Base-by-base conservation (phyloP, 441 rosid species). In the Erysimum pusillum region DNA sequence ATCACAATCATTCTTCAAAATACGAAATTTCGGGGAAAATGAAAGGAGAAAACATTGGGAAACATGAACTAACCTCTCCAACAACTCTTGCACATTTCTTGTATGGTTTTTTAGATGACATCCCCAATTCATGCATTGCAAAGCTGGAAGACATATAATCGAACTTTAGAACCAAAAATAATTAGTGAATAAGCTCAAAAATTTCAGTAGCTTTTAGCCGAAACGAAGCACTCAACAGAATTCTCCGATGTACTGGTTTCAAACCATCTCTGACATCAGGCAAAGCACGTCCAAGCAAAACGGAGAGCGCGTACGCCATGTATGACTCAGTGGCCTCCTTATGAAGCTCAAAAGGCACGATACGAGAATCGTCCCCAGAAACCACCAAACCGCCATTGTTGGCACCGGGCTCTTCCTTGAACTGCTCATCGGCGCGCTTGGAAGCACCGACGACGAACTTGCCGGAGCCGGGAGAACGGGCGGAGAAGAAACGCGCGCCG, bases 61-160 rank as follows among this genome's bases (percentile, higher is more conserved):
- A 44, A 63, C 17, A 58, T 51, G 12, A 61, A 39, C 67, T 63
- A 17, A 92, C 99, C 98, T 95, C 99, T 74, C 99, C 99, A 75
- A 95, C 99, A 77, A 95, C 99, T 85, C 99, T 86, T 46, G 99
- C 99, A 84, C 97, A 93, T 82, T 95, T 95, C 86, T 89, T 95
- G 87, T 89, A 95, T 15, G 99, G 98, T 70, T 89, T 95, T 57
- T 85, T 88, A 0, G 98, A 95, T 17, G 95, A 84, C 78, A 95
- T 97, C 57, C 99, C 98, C 72, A 95, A 79, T 76, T 93, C 97
- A 79, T 91, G 97, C 99, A 95, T 93, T 5, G 99, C 97, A 72
- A 82, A 95, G 51, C 98, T 95, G 86, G 52, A 82, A 52, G 11
- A 51, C 15, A 57, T 64, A 75, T 58, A 73, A 64, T 34, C 38